A percentile compares a stretch with the other conserved stretches of the same genome.
Evolutionary conservation across 2,329 filamentous ascomycete genomes (phyloP).

Genomic region (Colletotrichum coccodes): DNA sequence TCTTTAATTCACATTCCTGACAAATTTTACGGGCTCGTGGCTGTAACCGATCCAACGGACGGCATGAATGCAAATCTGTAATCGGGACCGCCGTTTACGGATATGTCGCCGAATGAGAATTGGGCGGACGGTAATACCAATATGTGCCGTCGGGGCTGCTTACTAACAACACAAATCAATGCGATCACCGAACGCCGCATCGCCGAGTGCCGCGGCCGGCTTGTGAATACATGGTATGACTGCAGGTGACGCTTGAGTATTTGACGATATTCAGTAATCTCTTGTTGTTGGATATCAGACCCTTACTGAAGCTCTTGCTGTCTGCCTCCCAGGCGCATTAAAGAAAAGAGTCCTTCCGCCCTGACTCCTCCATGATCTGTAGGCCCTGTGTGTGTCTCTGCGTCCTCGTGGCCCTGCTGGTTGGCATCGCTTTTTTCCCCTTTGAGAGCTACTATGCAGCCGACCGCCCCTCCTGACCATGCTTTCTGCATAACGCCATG

Average conservation of each 20-base stretch:
- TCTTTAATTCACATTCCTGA: background rate
- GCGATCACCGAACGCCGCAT: background rate
- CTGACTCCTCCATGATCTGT: background rate
- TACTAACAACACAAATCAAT: background rate
- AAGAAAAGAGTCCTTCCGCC: background rate
- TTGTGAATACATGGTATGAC: background rate
- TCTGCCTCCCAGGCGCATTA: constrained; percentile 2
- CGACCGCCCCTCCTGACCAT: constrained; percentile 24
- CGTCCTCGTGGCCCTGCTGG: constrained; percentile 6
- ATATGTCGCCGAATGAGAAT: background rate
- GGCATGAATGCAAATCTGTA: background rate
- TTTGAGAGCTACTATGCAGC: constrained; percentile 9
- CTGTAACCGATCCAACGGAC: background rate
- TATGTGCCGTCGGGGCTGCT: background rate
- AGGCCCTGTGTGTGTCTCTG: background rate
- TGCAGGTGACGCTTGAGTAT: background rate
- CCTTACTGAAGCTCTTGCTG: background rate
- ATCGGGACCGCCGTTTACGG: background rate
- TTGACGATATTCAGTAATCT: constrained; percentile 4
- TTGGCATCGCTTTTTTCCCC: background rate
- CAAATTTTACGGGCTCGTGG: background rate
- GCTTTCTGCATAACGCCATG: constrained; percentile 44
- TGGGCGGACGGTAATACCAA: background rate
- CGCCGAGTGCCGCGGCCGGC: too few species aligned
- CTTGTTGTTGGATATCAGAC: background rate